Percentiles rank a stretch among this genome's conserved stretches.
Evolutionary conservation across 192 early-diverging fungal species (phyloP).

Genomic region (Chytriomyces sp.): DNA sequence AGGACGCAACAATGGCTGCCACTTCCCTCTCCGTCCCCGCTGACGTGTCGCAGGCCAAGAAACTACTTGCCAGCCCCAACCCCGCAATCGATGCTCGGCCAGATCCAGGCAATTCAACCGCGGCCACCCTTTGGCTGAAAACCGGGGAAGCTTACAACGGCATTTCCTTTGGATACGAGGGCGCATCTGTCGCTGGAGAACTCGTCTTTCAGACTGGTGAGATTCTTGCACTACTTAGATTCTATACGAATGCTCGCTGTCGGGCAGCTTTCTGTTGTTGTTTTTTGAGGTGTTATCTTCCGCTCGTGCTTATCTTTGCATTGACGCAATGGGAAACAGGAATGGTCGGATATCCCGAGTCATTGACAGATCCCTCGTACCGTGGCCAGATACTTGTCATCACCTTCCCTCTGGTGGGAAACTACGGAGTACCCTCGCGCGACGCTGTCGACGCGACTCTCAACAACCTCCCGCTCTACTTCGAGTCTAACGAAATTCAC

Average conservation of each 20-base stretch:
- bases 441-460: constrained; percentile 79
- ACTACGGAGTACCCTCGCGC: constrained; percentile 95
- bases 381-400: constrained; percentile 96
- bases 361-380: constrained; percentile 97
- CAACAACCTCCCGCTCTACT: constrained; percentile 88
- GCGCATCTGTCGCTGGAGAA: constrained; percentile 84
- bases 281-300: background rate
- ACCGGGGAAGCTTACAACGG: constrained; percentile 87
- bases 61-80: background rate
- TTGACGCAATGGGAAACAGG: constrained; percentile 49
- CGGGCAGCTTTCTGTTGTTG: constrained; percentile 1
- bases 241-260: background rate
- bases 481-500: constrained; percentile 95
- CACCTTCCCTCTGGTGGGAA: constrained; percentile 96
- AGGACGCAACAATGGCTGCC: too few species aligned
- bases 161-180: constrained; percentile 93
- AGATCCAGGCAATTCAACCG: background rate
- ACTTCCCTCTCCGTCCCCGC: too few species aligned
- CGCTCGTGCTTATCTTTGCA: background rate
- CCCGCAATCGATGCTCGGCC: constrained; percentile 19
- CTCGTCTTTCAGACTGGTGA: constrained; percentile 98
- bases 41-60: background rate
- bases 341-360: constrained; percentile 99
- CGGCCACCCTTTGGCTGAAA: constrained; percentile 68
- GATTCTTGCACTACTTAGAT: background rate